Evolutionary conservation across 192 early-diverging fungal species (phyloP), one percentile per base, ranked within the genome.

Genomic region (Rhizoclosmatium sp.): DNA sequence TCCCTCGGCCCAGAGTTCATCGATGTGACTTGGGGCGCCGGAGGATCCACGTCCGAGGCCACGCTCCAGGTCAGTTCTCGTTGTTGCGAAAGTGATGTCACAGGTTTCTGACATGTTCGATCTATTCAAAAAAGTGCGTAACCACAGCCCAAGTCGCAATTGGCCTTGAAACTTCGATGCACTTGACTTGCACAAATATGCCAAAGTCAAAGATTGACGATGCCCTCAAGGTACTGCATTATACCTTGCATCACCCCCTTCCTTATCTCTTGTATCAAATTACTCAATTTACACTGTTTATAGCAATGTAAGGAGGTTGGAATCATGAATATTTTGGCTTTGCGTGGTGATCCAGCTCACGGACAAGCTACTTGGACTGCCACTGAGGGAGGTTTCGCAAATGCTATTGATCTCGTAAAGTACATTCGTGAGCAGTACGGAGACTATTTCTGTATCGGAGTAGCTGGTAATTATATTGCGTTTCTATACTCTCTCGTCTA

Each of bases 171-270:
- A 94, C 96, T 46, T 93, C 84, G 87, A 98, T 99, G 97, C 97
- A 99, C 82, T 89, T 99, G 87, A 99, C 96, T 21, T 99, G 97
- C 86, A 99, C 97, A 65, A 99, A 98, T 87, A 99, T 96, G 92
- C 94, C 94, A 67, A 88, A 91, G 9, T 91, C 92, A 60, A 94
- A 94, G 89, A 93, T 99, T 81, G 93, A 96, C 85, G 73, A 69
- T 56, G 97, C 97, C 12, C 87, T 98, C 31, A 86, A 84, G 80
- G 92, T 59, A n/a, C 12, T 31, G 31, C 31, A 31, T 31, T 31
- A 31, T 31, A 31, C 31, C 31, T 31, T 31, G 31, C 31, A 31
- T 31, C 31, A 31, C 31, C 31, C 31, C 31, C 31, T 31, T 31
- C 31, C 31, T 31, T 31, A 31, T 31, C 31, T 31, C 31, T 31